Base-by-base conservation (phyloP, 768 basidiomycete genomes). In the Boletus rubropictus region DNA sequence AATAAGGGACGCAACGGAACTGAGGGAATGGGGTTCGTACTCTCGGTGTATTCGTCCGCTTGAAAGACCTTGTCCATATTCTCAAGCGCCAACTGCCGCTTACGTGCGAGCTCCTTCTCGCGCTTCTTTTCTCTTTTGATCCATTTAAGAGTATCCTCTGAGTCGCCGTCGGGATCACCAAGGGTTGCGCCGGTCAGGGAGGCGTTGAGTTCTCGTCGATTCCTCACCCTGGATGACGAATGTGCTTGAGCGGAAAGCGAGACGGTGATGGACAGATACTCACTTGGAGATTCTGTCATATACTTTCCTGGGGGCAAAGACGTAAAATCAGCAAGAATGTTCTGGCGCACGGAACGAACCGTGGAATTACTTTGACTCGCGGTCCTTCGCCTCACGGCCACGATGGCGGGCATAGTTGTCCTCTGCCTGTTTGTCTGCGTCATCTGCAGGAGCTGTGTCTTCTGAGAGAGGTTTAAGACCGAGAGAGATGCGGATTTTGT, bases 381-480 rank as follows among this genome's bases (percentile, higher is more conserved):
- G 79, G 40, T 82, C 83, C 62, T 86, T 80, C 21, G 69, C 72
- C 59, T 89, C 86, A 42, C 72, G 69, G 44, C 88, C 84, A 53
- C 85, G 78, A 42, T 77, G 71, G 60, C 80, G 81, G 4, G 80
- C 71, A 73, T 86, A 98, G 68, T 98, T 98, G 41, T 80, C 73
- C 66, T 91, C 90, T 11, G 96, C 96, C 56, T 83, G 69, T 59
- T 86, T 81, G 47, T 96, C 93, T 54, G 79, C 82, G 61, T 82
- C 80, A 61, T 82, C 74, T n/a, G 75, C 77, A 7, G 86, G 79
- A 14, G 72, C 78, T 34, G 76, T 73, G 57, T 91, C 88, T 56
- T 92, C 93, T 15, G 84, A 86, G 47, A 98, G 78, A 34, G 96
- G 94, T 64, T 93, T 90, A 49, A 99, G 82, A 54, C 96, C 96